These are phyloP conservation scores for Gastrolobium villosum DNA, from an alignment of 306 rosid genomes.

Conservation along the genomic window DNA sequence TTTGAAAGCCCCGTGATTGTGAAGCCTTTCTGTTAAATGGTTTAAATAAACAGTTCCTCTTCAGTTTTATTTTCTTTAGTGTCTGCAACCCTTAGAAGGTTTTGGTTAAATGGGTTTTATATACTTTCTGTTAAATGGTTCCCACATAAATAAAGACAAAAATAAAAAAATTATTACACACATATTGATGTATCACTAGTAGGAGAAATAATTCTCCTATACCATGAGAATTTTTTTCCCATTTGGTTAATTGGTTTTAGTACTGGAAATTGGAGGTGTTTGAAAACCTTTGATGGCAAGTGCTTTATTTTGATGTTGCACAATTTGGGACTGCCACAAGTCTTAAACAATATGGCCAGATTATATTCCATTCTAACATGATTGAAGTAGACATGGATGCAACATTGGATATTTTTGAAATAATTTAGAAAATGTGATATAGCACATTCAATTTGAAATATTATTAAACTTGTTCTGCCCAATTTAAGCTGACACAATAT, in stretches of 20 bases:
- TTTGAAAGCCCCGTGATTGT: constrained; percentile 51
- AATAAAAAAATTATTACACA: too few species aligned
- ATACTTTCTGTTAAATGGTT: too few species aligned
- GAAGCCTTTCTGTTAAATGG: constrained; percentile 32
- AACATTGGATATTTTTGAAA: background rate
- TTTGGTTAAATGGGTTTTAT: background rate
- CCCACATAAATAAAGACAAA: too few species aligned
- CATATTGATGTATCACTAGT: too few species aligned
- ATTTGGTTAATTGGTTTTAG: constrained; percentile 3
- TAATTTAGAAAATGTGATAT: background rate
- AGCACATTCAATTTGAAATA: background rate
- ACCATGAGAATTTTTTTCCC: too few species aligned
- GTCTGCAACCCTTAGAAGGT: constrained; percentile 8
- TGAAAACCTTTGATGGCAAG: constrained; percentile 14
- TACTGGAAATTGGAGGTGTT: background rate
- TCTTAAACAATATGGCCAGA: background rate
- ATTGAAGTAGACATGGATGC: constrained; percentile 16
- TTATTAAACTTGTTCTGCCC: constrained; percentile 1
- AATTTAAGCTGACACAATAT: constrained; percentile 8
- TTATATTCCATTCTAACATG: background rate
- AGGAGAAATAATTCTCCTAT: too few species aligned
- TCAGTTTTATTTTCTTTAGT: constrained; percentile 1
- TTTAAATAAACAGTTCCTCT: constrained; percentile 20
- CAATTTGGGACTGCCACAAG: background rate
- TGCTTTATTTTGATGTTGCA: constrained; percentile 26